Conservation (phyloP, 805 yeast genomes). For the Starmera pachycereana region DNA sequence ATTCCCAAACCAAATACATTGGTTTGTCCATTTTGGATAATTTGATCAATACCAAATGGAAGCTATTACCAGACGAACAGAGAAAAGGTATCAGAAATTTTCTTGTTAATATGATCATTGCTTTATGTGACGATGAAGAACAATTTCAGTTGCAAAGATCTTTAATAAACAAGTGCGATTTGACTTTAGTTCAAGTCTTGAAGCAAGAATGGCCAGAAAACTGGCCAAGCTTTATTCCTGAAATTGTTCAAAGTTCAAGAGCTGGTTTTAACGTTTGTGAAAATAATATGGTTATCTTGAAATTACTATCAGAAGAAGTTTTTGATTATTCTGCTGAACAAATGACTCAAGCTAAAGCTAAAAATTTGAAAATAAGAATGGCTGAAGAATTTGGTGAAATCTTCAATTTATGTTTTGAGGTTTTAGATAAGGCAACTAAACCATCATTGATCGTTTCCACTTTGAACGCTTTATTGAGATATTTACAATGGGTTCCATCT, state of each 20-base stretch:
- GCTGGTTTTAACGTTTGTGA: conserved; percentile 91
- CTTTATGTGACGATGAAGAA: conserved; percentile 77
- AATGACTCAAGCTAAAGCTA: conserved; percentile 92
- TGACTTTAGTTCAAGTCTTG: conserved; percentile 86
- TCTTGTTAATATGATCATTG: conserved; percentile 85
- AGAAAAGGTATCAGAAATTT: conserved; percentile 90
- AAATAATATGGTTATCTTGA: conserved; percentile 89
- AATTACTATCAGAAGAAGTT: conserved; percentile 86
- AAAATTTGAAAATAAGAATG: conserved; percentile 72
- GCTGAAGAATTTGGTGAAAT: conserved; percentile 87
- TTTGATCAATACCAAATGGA: conserved; percentile 89
- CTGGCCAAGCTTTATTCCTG: conserved; percentile 97
- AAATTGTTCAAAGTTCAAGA: conserved; percentile 74
- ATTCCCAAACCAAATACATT: conserved; percentile 85
- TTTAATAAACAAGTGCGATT: conserved; percentile 83
- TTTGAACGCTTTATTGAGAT: conserved; percentile 68
- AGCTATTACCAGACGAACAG: conserved; percentile 79
- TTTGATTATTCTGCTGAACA: conserved; percentile 94
- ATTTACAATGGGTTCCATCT: conserved; percentile 90
- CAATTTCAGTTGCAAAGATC: conserved; percentile 66
- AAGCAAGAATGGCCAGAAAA: conserved; percentile 99
- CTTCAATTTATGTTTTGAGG: conserved; percentile 87
- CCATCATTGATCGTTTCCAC: conserved; percentile 81
- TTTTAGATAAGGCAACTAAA: conserved; percentile 79
- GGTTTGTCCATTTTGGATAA: conserved; percentile 87